phyloP scores from a whole-genome alignment of 1,284 basidiomycete species.

The Cutaneotrichosporon dermatis region DNA sequence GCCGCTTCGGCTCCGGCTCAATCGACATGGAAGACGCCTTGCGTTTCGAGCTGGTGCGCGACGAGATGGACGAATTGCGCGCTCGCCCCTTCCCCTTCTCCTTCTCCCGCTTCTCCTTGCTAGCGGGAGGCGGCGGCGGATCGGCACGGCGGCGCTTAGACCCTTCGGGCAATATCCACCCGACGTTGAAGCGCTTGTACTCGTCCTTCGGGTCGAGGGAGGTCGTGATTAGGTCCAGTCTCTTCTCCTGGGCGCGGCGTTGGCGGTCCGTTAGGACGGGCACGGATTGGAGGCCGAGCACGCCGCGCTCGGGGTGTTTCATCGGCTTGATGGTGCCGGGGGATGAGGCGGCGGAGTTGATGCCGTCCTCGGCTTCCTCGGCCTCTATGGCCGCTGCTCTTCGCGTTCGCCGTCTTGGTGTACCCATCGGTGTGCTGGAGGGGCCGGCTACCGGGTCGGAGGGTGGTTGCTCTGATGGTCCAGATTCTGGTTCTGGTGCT shows the following conservation, averaged over 20 bases:
- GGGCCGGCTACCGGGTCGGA: no score
- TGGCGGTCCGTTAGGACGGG: conserved; percentile 47
- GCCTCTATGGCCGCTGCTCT: neutral
- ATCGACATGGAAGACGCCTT: conserved; percentile 4
- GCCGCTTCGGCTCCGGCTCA: conserved; percentile 19
- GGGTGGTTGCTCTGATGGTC: no score
- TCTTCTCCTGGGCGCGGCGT: conserved; percentile 20
- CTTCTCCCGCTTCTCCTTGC: neutral
- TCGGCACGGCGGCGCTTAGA: conserved; percentile 50
- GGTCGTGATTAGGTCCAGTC: conserved; percentile 35
- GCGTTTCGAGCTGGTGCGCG: neutral
- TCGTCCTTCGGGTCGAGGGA: conserved; percentile 50
- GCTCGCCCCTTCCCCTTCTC: no score
- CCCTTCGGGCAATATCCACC: conserved; percentile 81
- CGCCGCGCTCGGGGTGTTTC: conserved; percentile 31
- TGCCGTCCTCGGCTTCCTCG: neutral
- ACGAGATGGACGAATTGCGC: no score
- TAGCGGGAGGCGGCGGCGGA: neutral
- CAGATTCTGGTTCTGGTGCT: neutral
- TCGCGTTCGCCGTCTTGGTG: neutral
- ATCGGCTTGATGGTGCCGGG: conserved; percentile 9
- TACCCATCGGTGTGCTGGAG: no score
- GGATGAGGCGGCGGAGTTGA: conserved; percentile 2
- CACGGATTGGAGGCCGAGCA: conserved; percentile 36
- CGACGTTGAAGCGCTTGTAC: conserved; percentile 77